Conservation (phyloP, 2,329 filamentous ascomycete genomes). For the Bipolaris bicolor region DNA sequence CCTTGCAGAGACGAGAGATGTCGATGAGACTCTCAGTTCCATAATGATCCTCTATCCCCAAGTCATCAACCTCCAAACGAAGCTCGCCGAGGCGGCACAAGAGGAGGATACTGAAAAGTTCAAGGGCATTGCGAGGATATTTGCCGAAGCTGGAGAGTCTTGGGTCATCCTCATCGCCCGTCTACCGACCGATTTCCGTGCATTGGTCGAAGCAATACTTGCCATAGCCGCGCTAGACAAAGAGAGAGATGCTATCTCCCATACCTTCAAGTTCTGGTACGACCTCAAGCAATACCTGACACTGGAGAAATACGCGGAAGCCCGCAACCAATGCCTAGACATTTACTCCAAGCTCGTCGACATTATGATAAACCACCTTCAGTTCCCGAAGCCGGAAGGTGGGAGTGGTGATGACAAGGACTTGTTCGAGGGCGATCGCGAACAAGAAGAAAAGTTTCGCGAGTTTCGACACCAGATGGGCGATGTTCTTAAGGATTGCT, state of each 20-base stretch:
- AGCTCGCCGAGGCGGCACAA: conserved; percentile 74
- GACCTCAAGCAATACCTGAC: conserved; percentile 97
- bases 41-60: conserved; percentile 85
- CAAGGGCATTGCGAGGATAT: conserved; percentile 87
- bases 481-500: conserved; percentile 95
- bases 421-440: conserved; percentile 92
- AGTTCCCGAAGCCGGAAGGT: conserved; percentile 80
- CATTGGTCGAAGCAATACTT: conserved; percentile 86
- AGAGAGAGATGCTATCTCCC: conserved; percentile 87
- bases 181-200: conserved; percentile 79
- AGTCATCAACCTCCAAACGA: conserved; percentile 76
- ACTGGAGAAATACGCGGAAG: conserved; percentile 84
- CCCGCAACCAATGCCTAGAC: conserved; percentile 76
- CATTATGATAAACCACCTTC: conserved; percentile 86
- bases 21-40: conserved; percentile 83
- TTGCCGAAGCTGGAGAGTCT: conserved; percentile 89
- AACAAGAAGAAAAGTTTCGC: conserved; percentile 95
- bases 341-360: conserved; percentile 90
- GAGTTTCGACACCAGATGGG: conserved; percentile 98
- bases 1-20: conserved; percentile 88
- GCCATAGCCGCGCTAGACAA: conserved; percentile 88
- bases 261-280: conserved; percentile 98
- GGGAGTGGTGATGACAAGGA: conserved; percentile 75
- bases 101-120: conserved; percentile 85
- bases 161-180: conserved; percentile 94